Conservation (phyloP, 2,329 filamentous ascomycete species). For the Arachnomyces sp. region DNA sequence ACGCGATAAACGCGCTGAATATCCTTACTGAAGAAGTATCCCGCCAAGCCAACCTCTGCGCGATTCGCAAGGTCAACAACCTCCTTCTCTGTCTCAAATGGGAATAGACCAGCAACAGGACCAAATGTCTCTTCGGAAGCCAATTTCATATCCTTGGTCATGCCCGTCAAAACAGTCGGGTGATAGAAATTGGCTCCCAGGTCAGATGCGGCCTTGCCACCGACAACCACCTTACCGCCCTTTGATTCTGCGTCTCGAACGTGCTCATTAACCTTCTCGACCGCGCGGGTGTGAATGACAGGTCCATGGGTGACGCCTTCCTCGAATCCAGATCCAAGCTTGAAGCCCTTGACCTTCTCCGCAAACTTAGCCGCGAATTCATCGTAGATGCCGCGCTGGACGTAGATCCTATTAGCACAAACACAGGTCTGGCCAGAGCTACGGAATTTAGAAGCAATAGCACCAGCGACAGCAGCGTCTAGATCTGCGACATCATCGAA, state of each 20-base stretch:
- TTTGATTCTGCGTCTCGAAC: slow-evolving; percentile 70
- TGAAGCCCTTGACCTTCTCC: slow-evolving; percentile 43
- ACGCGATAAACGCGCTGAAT: slow-evolving; percentile 52
- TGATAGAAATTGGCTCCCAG: slow-evolving; percentile 81
- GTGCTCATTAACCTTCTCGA: slow-evolving; percentile 70
- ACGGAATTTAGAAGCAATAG: slow-evolving; percentile 83
- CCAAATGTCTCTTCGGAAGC: slow-evolving; percentile 90
- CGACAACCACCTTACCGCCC: slow-evolving; percentile 65
- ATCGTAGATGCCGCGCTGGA: slow-evolving; percentile 45
- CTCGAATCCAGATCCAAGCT: slow-evolving; percentile 39
- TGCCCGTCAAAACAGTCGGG: slow-evolving; percentile 79
- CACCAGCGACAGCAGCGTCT: slow-evolving; percentile 72
- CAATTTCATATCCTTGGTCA: slow-evolving; percentile 78
- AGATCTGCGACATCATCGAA: slow-evolving; percentile 85
- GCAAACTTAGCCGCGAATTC: slow-evolving; percentile 49
- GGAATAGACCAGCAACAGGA: slow-evolving; percentile 81
- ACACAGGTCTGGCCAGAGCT: slow-evolving; percentile 94
- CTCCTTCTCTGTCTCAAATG: slow-evolving; percentile 80
- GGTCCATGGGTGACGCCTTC: slow-evolving; percentile 41
- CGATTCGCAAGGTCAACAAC: slow-evolving; percentile 76
- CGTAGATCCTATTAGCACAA: slow-evolving; percentile 55
- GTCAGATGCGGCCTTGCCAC: slow-evolving; percentile 64
- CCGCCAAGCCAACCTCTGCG: slow-evolving; percentile 78
- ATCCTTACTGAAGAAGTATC: slow-evolving; percentile 77
- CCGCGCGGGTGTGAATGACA: slow-evolving; percentile 67